Evolutionary conservation across 2,329 filamentous ascomycete genomes (phyloP).

Genomic region (Talaromyces atroroseus): DNA sequence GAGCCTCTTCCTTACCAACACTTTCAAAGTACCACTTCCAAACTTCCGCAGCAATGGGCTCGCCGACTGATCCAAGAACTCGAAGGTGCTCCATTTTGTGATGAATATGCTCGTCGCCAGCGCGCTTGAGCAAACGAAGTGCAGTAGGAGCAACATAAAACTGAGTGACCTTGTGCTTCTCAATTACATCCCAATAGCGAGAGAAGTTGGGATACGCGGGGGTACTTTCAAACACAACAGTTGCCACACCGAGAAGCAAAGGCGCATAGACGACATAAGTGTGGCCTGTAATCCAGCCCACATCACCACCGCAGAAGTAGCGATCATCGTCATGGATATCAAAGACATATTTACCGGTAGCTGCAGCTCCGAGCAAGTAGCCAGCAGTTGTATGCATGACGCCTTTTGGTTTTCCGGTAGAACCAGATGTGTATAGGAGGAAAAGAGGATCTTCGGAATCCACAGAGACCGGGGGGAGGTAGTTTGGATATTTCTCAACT

Average conservation of each 20-base stretch:
- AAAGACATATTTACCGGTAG: constrained; percentile 97
- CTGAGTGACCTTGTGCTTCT: constrained; percentile 89
- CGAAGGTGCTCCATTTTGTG: constrained; percentile 82
- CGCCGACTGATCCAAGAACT: constrained; percentile 88
- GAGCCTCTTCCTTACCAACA: constrained; percentile 87
- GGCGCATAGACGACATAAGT: constrained; percentile 98
- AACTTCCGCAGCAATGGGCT: constrained; percentile 94
- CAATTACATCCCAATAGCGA: constrained; percentile 97
- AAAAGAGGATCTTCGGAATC: constrained; percentile 94
- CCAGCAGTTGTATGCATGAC: constrained; percentile 96
- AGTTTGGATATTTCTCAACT: constrained; percentile 90
- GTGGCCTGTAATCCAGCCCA: constrained; percentile 98
- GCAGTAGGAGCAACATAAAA: constrained; percentile 98
- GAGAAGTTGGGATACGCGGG: constrained; percentile 97
- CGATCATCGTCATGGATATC: constrained; percentile 91
- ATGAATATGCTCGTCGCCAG: constrained; percentile 87
- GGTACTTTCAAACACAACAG: constrained; percentile 96
- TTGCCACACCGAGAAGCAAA: constrained; percentile 84
- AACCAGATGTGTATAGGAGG: constrained; percentile 95
- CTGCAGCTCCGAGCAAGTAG: constrained; percentile 87
- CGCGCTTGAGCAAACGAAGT: constrained; percentile 86
- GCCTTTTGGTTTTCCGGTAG: constrained; percentile 97
- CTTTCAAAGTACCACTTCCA: constrained; percentile 99
- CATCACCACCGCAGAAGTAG: constrained; percentile 97
- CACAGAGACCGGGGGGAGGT: constrained; percentile 83